Evolutionary conservation across 345 rosid species (phyloP).

Genomic region (Pelargonium nanum): DNA sequence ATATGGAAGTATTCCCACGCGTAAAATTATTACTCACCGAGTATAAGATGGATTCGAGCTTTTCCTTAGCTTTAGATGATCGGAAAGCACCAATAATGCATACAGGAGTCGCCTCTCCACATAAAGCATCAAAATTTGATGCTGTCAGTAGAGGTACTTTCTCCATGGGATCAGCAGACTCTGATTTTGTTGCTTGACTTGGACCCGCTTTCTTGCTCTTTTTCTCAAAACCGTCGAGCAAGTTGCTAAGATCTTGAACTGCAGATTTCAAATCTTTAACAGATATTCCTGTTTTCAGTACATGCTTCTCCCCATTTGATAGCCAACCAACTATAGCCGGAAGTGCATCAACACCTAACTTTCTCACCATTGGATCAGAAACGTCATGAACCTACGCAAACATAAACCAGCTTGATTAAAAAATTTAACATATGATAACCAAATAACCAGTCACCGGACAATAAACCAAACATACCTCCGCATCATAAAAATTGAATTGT

Average conservation of each 20-base stretch:
- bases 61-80: slow-evolving; percentile 49
- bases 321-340: slow-evolving; percentile 90
- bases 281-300: slow-evolving; percentile 53
- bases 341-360: slow-evolving; percentile 57
- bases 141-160: slow-evolving; percentile 38
- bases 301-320: slow-evolving; percentile 66
- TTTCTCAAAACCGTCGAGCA: slow-evolving; percentile 64
- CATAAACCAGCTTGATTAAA: neutral
- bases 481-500: slow-evolving; percentile 48
- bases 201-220: slow-evolving; percentile 59
- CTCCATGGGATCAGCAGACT: slow-evolving; percentile 23
- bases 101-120: slow-evolving; percentile 63
- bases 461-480: slow-evolving; percentile 55
- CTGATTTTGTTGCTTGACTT: slow-evolving; percentile 27
- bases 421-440: slow-evolving; percentile 1
- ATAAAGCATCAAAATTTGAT: slow-evolving; percentile 45
- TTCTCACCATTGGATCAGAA: slow-evolving; percentile 36
- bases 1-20: neutral
- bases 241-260: slow-evolving; percentile 44
- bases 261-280: slow-evolving; percentile 71
- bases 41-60: slow-evolving; percentile 45
- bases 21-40: slow-evolving; percentile 29
- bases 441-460: no score
- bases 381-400: slow-evolving; percentile 54
- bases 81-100: slow-evolving; percentile 76